Percentiles rank a stretch among this genome's conserved stretches.
These are phyloP conservation scores for Agapanthus africanus DNA, from an alignment of 106 monocot species.

Conservation along the genomic window DNA sequence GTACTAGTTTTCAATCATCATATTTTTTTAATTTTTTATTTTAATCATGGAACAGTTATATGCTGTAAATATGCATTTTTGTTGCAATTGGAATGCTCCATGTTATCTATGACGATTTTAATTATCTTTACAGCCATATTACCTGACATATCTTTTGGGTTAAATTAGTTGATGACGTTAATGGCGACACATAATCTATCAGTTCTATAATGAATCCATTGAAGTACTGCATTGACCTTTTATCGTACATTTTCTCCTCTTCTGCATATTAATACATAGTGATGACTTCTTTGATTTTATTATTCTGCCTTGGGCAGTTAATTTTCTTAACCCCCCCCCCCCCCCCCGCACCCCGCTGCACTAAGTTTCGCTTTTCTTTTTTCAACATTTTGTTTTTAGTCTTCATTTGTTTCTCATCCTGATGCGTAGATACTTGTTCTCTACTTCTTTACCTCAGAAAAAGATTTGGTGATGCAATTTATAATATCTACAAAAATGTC, in stretches of 20 bases:
- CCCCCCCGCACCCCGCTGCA: too few relatives aligned
- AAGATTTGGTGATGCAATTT: neutral
- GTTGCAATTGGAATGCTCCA: neutral
- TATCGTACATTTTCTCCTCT: too few relatives aligned
- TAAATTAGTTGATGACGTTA: too few relatives aligned
- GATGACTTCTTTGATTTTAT: too few relatives aligned
- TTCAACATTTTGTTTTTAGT: neutral
- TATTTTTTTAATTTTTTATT: too few relatives aligned
- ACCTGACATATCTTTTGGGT: neutral
- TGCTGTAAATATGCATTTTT: neutral
- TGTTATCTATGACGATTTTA: neutral
- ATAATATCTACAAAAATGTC: neutral
- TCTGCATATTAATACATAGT: too few relatives aligned
- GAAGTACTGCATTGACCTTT: too few relatives aligned
- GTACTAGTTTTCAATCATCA: slow-evolving; percentile 13
- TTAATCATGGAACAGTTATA: neutral
- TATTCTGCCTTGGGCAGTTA: too few relatives aligned
- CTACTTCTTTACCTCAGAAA: neutral
- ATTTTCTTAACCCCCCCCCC: too few relatives aligned
- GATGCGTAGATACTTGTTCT: neutral
- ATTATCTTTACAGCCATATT: neutral
- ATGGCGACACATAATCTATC: too few relatives aligned
- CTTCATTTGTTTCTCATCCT: neutral
- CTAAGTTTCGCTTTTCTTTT: neutral
- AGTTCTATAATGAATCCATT: too few relatives aligned